These are phyloP conservation scores for Boletus pseudopeckii DNA, from an alignment of 768 basidiomycete genomes.

Conservation along the genomic window DNA sequence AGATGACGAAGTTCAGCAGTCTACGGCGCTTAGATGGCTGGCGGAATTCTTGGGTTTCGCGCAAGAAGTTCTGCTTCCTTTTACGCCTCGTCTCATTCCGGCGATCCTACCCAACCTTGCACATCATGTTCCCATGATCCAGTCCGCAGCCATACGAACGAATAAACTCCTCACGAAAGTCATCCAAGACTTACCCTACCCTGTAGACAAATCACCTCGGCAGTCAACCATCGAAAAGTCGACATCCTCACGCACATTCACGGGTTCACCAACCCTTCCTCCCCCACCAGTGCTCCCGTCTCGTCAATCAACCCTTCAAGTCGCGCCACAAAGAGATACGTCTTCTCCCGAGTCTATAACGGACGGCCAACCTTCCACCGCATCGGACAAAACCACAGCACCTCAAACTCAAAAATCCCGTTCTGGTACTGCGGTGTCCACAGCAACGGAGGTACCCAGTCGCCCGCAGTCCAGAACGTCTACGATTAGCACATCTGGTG, in stretches of 20 bases:
- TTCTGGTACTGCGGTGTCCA: conserved; percentile 19
- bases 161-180: conserved; percentile 83
- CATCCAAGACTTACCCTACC: conserved; percentile 80
- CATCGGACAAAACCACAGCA: conserved; percentile 38
- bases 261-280: conserved; percentile 56
- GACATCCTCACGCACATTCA: conserved; percentile 35
- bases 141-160: conserved; percentile 78
- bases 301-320: conserved; percentile 48
- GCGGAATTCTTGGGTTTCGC: conserved; percentile 85
- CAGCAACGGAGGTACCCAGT: conserved; percentile 38
- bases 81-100: conserved; percentile 89
- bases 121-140: conserved; percentile 85
- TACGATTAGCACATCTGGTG: conserved; percentile 38
- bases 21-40: conserved; percentile 91
- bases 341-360: conserved; percentile 44
- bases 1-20: conserved; percentile 93
- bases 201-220: conserved; percentile 44
- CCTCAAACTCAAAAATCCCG: conserved; percentile 33
- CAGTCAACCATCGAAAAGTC: conserved; percentile 28
- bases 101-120: conserved; percentile 94
- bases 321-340: conserved; percentile 42
- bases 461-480: conserved; percentile 65
- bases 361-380: conserved; percentile 31
- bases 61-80: conserved; percentile 89
- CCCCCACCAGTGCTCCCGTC: conserved; percentile 41